phyloP scores from a whole-genome alignment of 768 basidiomycete genomes.

The Mycena galericulata region DNA sequence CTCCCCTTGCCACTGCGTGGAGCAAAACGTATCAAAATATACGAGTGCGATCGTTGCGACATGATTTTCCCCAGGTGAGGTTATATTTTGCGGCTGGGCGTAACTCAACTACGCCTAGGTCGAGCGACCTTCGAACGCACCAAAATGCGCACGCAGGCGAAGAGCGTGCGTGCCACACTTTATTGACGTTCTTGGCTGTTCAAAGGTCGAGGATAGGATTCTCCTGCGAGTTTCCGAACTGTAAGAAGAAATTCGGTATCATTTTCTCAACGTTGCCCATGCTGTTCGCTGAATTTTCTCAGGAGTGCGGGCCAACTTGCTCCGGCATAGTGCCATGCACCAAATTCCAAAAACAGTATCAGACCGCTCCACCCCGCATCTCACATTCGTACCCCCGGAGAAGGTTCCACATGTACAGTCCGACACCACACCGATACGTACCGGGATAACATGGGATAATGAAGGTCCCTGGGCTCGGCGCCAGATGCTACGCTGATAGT shows the following conservation, averaged over 20 bases:
- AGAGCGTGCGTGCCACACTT: background rate
- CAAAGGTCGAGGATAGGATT: background rate
- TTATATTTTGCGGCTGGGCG: too few relatives aligned
- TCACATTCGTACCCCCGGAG: background rate
- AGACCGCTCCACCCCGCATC: background rate
- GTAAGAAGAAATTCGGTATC: conserved; percentile 10
- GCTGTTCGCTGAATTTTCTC: background rate
- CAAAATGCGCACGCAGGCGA: background rate
- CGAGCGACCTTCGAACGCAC: conserved; percentile 12
- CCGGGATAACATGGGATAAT: background rate
- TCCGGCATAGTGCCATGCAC: background rate
- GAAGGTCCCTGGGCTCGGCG: conserved; percentile 11
- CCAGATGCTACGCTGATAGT: background rate
- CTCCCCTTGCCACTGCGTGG: background rate
- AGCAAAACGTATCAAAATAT: background rate
- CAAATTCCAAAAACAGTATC: background rate
- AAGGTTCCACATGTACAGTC: background rate
- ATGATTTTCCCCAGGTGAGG: background rate
- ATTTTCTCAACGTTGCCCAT: background rate
- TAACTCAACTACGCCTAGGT: background rate
- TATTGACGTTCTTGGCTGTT: background rate
- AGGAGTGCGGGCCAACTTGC: conserved; percentile 14
- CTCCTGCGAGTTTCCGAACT: background rate
- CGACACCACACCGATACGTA: background rate
- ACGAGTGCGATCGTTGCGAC: background rate